Evolutionary conservation across 768 basidiomycete species (phyloP), one percentile per base, ranked within the genome.

Genomic region (Leucogyrophana mollusca): DNA sequence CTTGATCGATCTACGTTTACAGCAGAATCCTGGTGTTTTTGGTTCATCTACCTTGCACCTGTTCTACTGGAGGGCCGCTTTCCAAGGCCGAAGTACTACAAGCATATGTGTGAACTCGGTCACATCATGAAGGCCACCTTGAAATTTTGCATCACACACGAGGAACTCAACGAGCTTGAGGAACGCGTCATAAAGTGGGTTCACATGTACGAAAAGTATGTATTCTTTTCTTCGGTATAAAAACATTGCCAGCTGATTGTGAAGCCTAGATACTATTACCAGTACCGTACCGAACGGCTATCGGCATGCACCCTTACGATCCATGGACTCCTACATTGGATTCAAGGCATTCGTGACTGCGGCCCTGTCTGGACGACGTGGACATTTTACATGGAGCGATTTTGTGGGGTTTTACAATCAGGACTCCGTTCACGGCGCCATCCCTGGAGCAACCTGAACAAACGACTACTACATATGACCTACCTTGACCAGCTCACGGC

Each of bases 321-420:
- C 2, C 65, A 62, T 23, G 46, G 45, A 6, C 43, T 64, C 3
- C 51, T 62, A 2, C 60, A 63, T 44, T 18, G 58, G 38, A 45
- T 48, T 4, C 27, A 59, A 22, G 43, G 45, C 16, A 57, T 62
- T 39, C 20, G 20, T n/a, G 13, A 27, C 14, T 47, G 40, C 7
- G 52, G 55, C 2, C 61, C 61, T 2, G 44, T 52, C 2, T 60
- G 61, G 51, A 37, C 46, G 3, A 51, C 41, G 4, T 61, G 61
- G 61, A 43, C 56, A 3, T 60, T 64, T 34, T 39, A 44, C 3
- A 50, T 58, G 47, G 60, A 63, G 27, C 24, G 58, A 8, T 56
- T 43, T 30, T 62, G 60, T 43, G 51, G 54, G 2, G 11, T 21
- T 20, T 46, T 62, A 14, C 43, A 53, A 34, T 32, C n/a, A 14